Base-by-base conservation (phyloP, 345 rosid genomes). In the Salix suchowensis region DNA sequence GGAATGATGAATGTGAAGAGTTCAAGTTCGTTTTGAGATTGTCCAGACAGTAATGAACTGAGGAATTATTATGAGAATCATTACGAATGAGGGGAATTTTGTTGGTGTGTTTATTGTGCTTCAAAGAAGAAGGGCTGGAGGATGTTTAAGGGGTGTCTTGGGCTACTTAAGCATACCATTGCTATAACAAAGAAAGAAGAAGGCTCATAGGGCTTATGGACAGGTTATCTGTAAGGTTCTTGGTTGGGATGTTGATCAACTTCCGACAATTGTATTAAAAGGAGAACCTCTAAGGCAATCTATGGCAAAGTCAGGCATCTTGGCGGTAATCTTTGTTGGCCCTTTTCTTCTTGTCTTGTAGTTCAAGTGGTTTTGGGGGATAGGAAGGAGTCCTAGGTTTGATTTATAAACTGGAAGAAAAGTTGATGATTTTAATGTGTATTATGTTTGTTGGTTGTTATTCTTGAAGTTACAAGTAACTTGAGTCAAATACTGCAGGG, bases 221-320 rank as follows among this genome's bases (percentile, higher is more conserved):
- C 86, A 79, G 65, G 94, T 89, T 74, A 77, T 92, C 39, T 94
- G 93, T 58, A 85, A 80, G 86, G 92, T 94, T 85, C 84, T 94
- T 79, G 94, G 90, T 37, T 92, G 97, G 94, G 96, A 91, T 73
- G 55, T 86, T 72, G 79, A 80, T 37, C 72, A 75, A 77, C 83
- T 87, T 76, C 89, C 91, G 24, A 52, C 36, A 14, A 76, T 86
- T 78, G 82, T 84, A 34, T 28, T 67, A 21, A 89, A 87, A 75
- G 81, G 81, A 1, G 74, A 76, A 80, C 87, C 86, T 70, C 82
- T 82, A 18, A 32, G 84, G 65, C 75, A 9, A 24, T 76, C 82
- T 46, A 26, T 80, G 68, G 64, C 23, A 7, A 79, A 72, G 50
- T 28, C 58, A 9, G 16, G 68, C n/a, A 61, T 6, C n/a, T 23